Evolutionary conservation across 2,329 filamentous ascomycete genomes (phyloP).

Genomic region (Aureobasidium lini): DNA sequence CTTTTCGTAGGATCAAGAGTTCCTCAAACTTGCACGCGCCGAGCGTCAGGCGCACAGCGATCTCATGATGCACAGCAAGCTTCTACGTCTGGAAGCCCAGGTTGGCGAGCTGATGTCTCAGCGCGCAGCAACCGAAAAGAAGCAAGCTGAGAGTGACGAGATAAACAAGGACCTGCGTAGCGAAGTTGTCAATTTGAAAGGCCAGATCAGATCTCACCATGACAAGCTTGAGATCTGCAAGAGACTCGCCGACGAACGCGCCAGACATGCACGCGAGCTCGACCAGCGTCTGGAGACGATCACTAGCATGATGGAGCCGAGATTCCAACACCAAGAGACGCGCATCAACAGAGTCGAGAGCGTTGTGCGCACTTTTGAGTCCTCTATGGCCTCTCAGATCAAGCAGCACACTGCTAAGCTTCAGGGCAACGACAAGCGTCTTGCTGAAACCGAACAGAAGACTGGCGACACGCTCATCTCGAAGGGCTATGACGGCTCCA

Average conservation of each 20-base stretch:
- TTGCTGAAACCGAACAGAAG: neutral
- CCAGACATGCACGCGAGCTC: neutral
- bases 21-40: neutral
- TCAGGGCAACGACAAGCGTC: neutral
- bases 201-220: neutral
- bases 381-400: neutral
- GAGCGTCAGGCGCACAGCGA: neutral
- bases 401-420: neutral
- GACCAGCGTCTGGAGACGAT: neutral
- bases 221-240: neutral
- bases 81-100: neutral
- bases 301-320: neutral
- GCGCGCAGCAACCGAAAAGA: neutral
- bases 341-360: neutral
- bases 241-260: neutral
- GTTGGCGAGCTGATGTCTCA: neutral
- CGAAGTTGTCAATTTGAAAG: neutral
- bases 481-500: neutral
- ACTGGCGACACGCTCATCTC: no score
- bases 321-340: neutral
- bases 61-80: neutral
- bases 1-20: neutral
- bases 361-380: neutral
- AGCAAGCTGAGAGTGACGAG: neutral
- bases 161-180: neutral